Evolutionary conservation across 2,329 filamentous ascomycete genomes (phyloP), one percentile per base, ranked within the genome.

Genomic region (Calonectria pseudoturangicola): DNA sequence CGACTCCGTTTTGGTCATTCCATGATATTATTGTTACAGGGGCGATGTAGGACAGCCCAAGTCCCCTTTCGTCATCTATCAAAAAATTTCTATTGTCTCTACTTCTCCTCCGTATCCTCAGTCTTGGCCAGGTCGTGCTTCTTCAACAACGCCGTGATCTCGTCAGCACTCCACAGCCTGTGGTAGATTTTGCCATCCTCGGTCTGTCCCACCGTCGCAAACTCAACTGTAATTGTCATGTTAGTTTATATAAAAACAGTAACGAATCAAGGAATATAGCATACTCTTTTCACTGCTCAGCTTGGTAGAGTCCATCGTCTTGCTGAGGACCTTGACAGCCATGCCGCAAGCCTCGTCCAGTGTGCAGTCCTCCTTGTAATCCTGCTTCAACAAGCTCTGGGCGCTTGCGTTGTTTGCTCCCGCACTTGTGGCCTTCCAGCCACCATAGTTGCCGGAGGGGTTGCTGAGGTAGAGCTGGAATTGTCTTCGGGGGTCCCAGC

Each of bases 381-480:
- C 97, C 86, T 99, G 97, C 91, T 99, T 99, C 85, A 99, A 87
- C 86, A 99, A 86, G 86, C 95, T 98, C 86, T 98, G 96, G 12
- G 97, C 97, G 81, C 95, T 98, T 54, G 97, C 97, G 84, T 98
- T 98, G 90, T 99, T 99, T 75, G 97, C 97, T 63, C 97, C 97
- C 6, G 98, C 96, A 82, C 95, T 98, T 67, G 97, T 99, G 41
- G 97, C 97, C 88, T 99, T 99, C 97, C 97, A 99, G 70, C 97
- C 97, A 76, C 97, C 97, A 84, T 99, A 99, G 89, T 99, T 99
- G 80, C 97, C 97, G 75, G 95, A 98, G 16, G 97, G 97, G 86
- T 99, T 99, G 89, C 96, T 98, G 85, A 98, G 95, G 88, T 98
- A 99, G 75, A 99, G 92, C 89, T 99, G 97, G 90, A 99, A 99